phyloP scores from a whole-genome alignment of 2,329 filamentous ascomycete species.

The Fulvia fulva region DNA sequence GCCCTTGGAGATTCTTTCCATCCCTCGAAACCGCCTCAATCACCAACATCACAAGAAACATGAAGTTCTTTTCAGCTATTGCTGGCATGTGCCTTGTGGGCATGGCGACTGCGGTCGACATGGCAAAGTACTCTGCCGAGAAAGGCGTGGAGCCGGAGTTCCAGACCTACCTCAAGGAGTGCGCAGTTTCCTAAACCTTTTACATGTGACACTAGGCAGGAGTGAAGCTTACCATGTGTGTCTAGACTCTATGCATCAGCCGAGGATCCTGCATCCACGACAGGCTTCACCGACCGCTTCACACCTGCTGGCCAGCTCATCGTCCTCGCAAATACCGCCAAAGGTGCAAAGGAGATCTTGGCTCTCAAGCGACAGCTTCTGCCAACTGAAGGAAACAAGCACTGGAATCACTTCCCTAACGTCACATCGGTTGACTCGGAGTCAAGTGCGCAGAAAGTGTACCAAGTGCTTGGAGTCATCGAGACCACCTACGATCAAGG shows the following conservation, averaged over 20 bases:
- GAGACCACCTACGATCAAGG: constrained; percentile 15
- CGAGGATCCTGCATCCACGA: constrained; percentile 11
- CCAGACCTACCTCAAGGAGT: constrained; percentile 10
- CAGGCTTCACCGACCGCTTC: constrained; percentile 16
- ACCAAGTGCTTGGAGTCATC: constrained; percentile 10
- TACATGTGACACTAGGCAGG: neutral
- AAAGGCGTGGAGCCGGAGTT: constrained; percentile 10
- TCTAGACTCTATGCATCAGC: constrained; percentile 9
- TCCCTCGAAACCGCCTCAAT: neutral
- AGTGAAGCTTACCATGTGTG: neutral
- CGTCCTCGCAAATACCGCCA: constrained; percentile 7
- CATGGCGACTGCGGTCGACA: constrained; percentile 5
- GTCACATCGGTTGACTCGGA: constrained; percentile 11
- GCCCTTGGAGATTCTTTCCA: neutral
- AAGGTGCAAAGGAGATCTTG: constrained; percentile 8
- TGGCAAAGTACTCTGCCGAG: constrained; percentile 6
- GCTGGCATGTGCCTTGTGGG: neutral
- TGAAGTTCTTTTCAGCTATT: constrained; percentile 5
- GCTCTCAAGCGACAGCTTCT: constrained; percentile 12
- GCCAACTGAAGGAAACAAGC: constrained; percentile 11
- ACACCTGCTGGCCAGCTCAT: constrained; percentile 11
- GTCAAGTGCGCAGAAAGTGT: constrained; percentile 4
- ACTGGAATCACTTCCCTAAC: constrained; percentile 15
- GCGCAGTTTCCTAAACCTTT: neutral
- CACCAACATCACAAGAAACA: neutral